Conservation (phyloP, 495 filamentous ascomycete genomes). For the Aspergillus bertholletiae region DNA sequence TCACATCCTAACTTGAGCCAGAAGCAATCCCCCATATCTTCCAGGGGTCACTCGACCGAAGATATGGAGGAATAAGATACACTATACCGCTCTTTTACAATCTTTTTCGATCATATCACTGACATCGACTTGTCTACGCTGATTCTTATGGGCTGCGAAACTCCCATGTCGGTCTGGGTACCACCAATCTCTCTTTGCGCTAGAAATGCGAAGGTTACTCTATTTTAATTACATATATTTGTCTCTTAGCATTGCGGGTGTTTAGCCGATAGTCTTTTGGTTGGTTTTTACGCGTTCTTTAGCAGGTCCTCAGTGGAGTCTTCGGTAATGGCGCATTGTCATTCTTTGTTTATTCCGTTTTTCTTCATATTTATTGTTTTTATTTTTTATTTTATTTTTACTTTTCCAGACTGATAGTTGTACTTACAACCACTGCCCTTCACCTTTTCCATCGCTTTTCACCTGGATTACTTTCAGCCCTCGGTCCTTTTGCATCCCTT, state of each 20-base stretch:
- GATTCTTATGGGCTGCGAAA: not conserved
- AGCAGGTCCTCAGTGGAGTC: not conserved
- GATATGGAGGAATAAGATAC: slow-evolving; percentile 21
- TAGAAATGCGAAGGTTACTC: slow-evolving; percentile 6
- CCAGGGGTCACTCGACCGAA: slow-evolving; percentile 31
- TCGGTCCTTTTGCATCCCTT: too few species aligned
- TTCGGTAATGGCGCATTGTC: not conserved
- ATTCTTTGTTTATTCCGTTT: not conserved
- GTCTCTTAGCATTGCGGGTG: slow-evolving; percentile 15
- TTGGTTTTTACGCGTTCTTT: not conserved
- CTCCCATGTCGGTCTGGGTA: not conserved
- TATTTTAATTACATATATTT: slow-evolving; percentile 1
- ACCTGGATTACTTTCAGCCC: too few species aligned
- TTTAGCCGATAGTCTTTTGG: slow-evolving; percentile 6
- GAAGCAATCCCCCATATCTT: slow-evolving; percentile 21
- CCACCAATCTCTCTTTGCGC: slow-evolving; percentile 4
- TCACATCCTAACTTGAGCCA: slow-evolving; percentile 35
- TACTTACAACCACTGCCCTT: not conserved
- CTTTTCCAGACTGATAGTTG: too few species aligned
- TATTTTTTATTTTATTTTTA: too few species aligned
- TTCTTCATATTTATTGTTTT: not conserved
- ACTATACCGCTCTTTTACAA: not conserved
- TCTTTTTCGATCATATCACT: slow-evolving; percentile 5
- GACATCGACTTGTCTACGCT: too few species aligned
- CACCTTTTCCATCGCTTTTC: not conserved